Evolutionary conservation across 371 early-diverging fungal species (phyloP).

Genomic region (Dichotomocladium elegans): DNA sequence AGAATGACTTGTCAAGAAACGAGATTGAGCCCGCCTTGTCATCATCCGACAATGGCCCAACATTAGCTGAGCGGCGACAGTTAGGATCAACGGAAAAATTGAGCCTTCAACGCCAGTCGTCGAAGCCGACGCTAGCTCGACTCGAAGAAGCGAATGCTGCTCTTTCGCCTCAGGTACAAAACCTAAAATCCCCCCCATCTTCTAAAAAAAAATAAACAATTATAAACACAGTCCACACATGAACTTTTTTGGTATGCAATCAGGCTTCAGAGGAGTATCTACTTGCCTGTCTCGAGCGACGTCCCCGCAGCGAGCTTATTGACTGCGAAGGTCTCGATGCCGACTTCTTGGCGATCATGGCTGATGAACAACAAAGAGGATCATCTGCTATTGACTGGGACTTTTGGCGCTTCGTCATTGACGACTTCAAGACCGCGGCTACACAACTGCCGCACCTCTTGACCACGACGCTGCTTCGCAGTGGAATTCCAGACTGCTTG

Average conservation of each 20-base stretch:
- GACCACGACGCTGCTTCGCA: conserved; percentile 67
- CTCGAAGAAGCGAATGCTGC: conserved; percentile 41
- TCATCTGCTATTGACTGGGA: conserved; percentile 87
- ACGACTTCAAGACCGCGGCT: conserved; percentile 73
- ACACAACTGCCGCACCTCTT: conserved; percentile 58
- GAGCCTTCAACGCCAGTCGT: no score
- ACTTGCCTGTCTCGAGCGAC: conserved; percentile 54
- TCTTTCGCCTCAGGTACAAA: conserved; percentile 41
- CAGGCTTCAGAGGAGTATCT: conserved; percentile 57
- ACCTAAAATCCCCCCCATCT: no score
- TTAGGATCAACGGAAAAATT: no score
- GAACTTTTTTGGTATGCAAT: not conserved
- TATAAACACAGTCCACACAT: not conserved
- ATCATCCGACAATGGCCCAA: not conserved
- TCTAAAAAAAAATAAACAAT: not conserved
- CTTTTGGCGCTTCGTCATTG: conserved; percentile 89
- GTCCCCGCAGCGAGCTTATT: conserved; percentile 54
- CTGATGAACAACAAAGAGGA: no score
- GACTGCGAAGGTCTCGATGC: conserved; percentile 54
- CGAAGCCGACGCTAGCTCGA: conserved; percentile 15
- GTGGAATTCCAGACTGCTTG: conserved; percentile 81
- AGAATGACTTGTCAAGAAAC: conserved; percentile 3
- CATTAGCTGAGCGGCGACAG: no score
- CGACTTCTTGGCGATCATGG: conserved; percentile 26
- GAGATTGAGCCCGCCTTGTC: no score